Conservation (phyloP, 768 basidiomycete genomes). For the Tubosaeta sp. region DNA sequence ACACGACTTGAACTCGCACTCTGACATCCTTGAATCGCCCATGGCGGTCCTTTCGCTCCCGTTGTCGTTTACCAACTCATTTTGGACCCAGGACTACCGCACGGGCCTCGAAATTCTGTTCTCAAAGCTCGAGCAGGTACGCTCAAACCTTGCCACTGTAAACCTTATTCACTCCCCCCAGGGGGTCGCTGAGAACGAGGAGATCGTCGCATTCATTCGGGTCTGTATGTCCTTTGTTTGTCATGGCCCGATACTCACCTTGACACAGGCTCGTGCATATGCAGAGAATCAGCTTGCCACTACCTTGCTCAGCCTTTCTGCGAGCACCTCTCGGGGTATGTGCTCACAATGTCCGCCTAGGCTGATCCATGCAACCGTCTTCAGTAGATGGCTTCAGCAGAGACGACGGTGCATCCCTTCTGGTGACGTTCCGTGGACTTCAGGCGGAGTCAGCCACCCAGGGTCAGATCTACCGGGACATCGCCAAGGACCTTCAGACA, state of each 20-base stretch:
- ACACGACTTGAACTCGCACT: constrained; percentile 12
- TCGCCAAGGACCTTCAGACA: constrained; percentile 71
- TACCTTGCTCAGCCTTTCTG: constrained; percentile 48
- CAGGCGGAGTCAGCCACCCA: constrained; percentile 68
- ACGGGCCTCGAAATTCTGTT: constrained; percentile 77
- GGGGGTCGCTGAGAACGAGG: constrained; percentile 81
- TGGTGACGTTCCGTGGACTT: constrained; percentile 75
- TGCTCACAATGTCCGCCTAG: not conserved
- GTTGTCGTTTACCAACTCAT: constrained; percentile 85
- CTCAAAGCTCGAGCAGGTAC: constrained; percentile 72
- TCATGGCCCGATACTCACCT: constrained; percentile 5
- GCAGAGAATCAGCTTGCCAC: constrained; percentile 66
- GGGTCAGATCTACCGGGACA: constrained; percentile 67
- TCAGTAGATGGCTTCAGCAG: constrained; percentile 62
- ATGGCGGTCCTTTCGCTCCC: constrained; percentile 92
- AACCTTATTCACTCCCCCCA: constrained; percentile 30
- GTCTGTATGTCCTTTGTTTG: constrained; percentile 41
- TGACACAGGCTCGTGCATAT: constrained; percentile 61
- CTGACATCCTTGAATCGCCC: constrained; percentile 7
- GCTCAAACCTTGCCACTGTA: constrained; percentile 10
- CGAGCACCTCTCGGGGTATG: constrained; percentile 49
- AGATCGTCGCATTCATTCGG: constrained; percentile 78
- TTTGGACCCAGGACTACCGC: constrained; percentile 92
- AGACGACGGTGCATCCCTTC: constrained; percentile 83
- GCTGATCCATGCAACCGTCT: constrained; percentile 7